Percentiles rank a stretch among this genome's conserved stretches.
These are phyloP conservation scores for Monosporozyma unispora DNA, from an alignment of 805 yeast genomes.

Conservation along the genomic window DNA sequence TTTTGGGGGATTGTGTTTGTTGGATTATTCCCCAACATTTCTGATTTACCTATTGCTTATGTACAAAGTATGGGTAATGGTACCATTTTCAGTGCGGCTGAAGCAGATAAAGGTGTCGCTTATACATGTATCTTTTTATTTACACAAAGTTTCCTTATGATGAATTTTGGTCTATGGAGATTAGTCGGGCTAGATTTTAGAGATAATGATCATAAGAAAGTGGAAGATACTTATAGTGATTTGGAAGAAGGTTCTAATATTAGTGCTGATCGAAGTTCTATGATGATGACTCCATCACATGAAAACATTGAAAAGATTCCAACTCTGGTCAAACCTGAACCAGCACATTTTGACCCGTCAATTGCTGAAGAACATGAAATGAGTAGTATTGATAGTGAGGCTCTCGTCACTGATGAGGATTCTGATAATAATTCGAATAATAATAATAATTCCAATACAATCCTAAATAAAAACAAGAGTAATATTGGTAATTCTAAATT, in stretches of 20 bases:
- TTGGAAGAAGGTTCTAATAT: conserved; percentile 1
- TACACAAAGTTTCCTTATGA: conserved; percentile 55
- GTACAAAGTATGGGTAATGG: conserved; percentile 62
- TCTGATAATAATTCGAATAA: not conserved
- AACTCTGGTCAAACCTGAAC: not conserved
- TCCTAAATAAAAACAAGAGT: not conserved
- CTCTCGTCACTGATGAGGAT: not conserved
- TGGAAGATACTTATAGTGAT: conserved; percentile 4
- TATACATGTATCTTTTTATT: conserved; percentile 67
- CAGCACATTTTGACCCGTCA: not conserved
- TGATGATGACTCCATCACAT: not conserved
- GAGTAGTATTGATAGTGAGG: conserved; percentile 11
- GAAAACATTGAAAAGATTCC: not conserved
- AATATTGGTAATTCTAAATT: not conserved
- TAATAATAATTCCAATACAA: not conserved
- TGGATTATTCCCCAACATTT: conserved; percentile 68
- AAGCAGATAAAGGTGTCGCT: conserved; percentile 67
- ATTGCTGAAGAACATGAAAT: conserved; percentile 1
- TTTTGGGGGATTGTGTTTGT: conserved; percentile 65
- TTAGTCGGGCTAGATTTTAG: conserved; percentile 64
- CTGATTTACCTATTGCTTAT: conserved; percentile 82
- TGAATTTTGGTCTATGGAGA: conserved; percentile 68
- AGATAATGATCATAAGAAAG: conserved; percentile 18
- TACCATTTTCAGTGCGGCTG: conserved; percentile 41
- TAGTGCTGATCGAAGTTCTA: not conserved